A percentile compares a stretch with the other conserved stretches of the same genome.
phyloP scores from a whole-genome alignment of 805 yeast species.

The Hanseniaspora lachancei region DNA sequence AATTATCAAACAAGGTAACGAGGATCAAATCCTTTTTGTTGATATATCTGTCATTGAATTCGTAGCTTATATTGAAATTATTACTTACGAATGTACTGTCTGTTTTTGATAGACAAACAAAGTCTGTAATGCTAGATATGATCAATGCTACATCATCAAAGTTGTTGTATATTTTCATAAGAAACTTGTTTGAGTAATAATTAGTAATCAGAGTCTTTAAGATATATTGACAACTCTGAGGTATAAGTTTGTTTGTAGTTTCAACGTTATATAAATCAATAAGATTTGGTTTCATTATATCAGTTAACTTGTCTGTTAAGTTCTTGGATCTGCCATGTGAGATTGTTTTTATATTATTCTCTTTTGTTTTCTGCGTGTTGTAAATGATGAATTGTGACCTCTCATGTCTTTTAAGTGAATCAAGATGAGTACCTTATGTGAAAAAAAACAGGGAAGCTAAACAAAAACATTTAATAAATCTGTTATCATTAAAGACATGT shows the following conservation, averaged over 20 bases:
- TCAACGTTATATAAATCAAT: conserved; percentile 5
- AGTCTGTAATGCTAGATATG: neutral
- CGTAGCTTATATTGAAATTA: conserved; percentile 4
- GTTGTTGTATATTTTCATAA: conserved; percentile 4
- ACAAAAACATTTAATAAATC: neutral
- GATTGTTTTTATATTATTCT: too few species aligned
- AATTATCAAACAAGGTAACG: conserved; percentile 1
- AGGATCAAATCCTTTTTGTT: conserved; percentile 2
- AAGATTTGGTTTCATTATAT: neutral
- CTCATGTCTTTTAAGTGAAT: too few species aligned
- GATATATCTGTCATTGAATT: neutral
- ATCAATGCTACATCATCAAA: neutral
- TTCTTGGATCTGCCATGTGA: neutral
- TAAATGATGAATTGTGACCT: too few species aligned
- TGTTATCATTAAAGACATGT: neutral
- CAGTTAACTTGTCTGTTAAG: neutral
- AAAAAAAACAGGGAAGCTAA: too few species aligned
- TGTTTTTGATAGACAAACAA: neutral
- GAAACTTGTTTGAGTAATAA: conserved; percentile 6
- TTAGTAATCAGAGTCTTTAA: neutral
- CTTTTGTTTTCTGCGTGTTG: too few species aligned
- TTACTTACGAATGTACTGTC: conserved; percentile 7
- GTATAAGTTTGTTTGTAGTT: neutral
- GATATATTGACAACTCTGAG: conserved; percentile 1
- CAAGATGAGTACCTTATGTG: too few species aligned